Percentiles rank a stretch among this genome's conserved stretches.
phyloP scores from a whole-genome alignment of 2,329 filamentous ascomycete species.

The Stachybotrys chartarum region DNA sequence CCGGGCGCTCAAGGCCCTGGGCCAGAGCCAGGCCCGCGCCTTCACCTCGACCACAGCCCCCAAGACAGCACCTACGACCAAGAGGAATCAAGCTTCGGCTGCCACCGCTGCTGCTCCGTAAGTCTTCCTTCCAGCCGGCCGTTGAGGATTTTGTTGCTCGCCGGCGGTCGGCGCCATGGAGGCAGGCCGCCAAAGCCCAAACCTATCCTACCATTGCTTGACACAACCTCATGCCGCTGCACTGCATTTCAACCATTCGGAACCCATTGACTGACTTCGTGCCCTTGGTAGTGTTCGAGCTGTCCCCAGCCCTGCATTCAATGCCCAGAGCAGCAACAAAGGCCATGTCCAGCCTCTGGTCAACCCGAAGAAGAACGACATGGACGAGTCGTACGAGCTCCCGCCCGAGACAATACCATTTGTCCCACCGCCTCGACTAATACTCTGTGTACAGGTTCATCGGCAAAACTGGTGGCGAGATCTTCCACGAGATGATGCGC shows the following conservation, averaged over 20 bases:
- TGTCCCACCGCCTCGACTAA: slow-evolving; percentile 8
- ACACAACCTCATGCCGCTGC: slow-evolving; percentile 1
- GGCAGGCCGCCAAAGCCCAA: background rate
- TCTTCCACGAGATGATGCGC: slow-evolving; percentile 99
- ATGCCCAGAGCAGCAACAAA: slow-evolving; percentile 35
- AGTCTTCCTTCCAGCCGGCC: slow-evolving; percentile 21
- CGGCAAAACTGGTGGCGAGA: slow-evolving; percentile 90
- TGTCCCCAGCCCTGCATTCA: slow-evolving; percentile 57
- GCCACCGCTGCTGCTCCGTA: slow-evolving; percentile 43
- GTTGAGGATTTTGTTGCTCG: slow-evolving; percentile 3
- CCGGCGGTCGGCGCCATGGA: slow-evolving; percentile 5
- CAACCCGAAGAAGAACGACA: slow-evolving; percentile 50
- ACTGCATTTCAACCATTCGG: background rate
- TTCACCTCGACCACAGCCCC: slow-evolving; percentile 28
- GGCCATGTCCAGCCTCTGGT: slow-evolving; percentile 65
- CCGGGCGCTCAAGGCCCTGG: slow-evolving; percentile 38
- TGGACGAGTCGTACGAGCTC: slow-evolving; percentile 71
- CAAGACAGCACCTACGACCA: slow-evolving; percentile 28
- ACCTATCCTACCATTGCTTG: slow-evolving; percentile 1
- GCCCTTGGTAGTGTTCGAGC: slow-evolving; percentile 38
- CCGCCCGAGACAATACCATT: slow-evolving; percentile 1
- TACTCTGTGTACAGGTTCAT: slow-evolving; percentile 58
- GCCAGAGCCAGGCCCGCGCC: slow-evolving; percentile 31
- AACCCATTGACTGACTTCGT: slow-evolving; percentile 2
- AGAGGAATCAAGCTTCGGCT: slow-evolving; percentile 42